Conservation (phyloP, 192 early-diverging fungal genomes). For the Coemansia sp. region DNA sequence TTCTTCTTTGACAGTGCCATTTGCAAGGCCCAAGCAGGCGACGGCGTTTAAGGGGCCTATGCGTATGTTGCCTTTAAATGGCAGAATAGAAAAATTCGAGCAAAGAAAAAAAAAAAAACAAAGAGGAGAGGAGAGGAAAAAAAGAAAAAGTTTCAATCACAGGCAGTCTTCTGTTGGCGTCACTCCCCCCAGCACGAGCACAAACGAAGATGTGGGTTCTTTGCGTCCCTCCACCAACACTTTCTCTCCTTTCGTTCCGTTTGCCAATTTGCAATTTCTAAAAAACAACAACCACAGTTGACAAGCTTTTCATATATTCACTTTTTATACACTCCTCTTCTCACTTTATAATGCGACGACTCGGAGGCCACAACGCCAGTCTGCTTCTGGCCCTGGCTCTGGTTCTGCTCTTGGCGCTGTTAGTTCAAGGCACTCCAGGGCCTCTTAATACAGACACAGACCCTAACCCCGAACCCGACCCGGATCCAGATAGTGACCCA, state of each 20-base stretch:
- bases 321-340: not conserved
- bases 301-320: no score
- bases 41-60: not conserved
- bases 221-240: no score
- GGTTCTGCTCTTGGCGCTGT: constrained; percentile 5
- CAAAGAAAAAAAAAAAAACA: not conserved
- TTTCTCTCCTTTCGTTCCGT: no score
- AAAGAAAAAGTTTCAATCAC: no score
- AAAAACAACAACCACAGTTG: no score
- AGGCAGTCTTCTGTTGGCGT: no score
- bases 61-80: constrained; percentile 1
- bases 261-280: not conserved
- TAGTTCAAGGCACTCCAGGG: not conserved
- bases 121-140: not conserved
- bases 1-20: constrained; percentile 45
- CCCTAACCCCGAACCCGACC: constrained; percentile 1
- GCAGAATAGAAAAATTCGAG: constrained; percentile 2
- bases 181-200: no score
- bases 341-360: constrained; percentile 10
- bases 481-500: constrained; percentile 1
- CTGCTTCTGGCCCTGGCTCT: not conserved
- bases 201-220: no score
- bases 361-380: not conserved
- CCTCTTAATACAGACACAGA: constrained; percentile 5
- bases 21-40: constrained; percentile 1